Conservation (phyloP, 352 stramenopile genomes). For the Phytophthora brassicae region DNA sequence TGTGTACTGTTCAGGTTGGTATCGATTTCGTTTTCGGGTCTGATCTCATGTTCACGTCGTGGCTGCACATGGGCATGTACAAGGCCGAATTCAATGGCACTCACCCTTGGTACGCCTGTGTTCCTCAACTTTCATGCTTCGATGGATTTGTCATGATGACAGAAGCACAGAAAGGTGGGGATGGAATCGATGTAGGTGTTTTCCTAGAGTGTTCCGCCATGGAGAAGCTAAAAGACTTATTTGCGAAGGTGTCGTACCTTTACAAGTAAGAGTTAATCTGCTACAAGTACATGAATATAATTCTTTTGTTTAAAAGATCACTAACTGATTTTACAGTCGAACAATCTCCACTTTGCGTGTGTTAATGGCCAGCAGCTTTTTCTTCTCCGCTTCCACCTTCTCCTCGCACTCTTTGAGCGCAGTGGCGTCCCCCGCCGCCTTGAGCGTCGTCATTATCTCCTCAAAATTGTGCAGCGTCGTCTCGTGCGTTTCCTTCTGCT, state of each 20-base stretch:
- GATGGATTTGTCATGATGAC: constrained; percentile 54
- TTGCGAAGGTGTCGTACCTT: constrained; percentile 10
- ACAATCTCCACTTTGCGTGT: constrained; percentile 48
- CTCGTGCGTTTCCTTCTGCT: constrained; percentile 12
- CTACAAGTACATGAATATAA: no score
- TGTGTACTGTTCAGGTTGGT: constrained; percentile 37
- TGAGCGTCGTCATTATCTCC: constrained; percentile 32
- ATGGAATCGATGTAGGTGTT: constrained; percentile 49
- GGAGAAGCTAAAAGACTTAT: constrained; percentile 38
- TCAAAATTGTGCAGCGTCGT: constrained; percentile 28
- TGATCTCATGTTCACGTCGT: constrained; percentile 67
- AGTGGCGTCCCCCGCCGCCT: constrained; percentile 19
- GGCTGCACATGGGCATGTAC: constrained; percentile 62
- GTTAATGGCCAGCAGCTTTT: constrained; percentile 16
- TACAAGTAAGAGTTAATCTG: no score
- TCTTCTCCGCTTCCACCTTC: constrained; percentile 27
- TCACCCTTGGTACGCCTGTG: constrained; percentile 40
- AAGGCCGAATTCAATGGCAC: constrained; percentile 49
- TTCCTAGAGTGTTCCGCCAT: constrained; percentile 42
- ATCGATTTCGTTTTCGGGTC: constrained; percentile 51
- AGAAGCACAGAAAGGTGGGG: constrained; percentile 36
- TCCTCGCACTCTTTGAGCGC: constrained; percentile 28
- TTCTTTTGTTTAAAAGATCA: neutral
- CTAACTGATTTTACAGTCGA: constrained; percentile 35
- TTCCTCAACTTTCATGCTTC: constrained; percentile 32